Evolutionary conservation across 371 early-diverging fungal genomes (phyloP).

Genomic region (Sanchytrium tribonematis): DNA sequence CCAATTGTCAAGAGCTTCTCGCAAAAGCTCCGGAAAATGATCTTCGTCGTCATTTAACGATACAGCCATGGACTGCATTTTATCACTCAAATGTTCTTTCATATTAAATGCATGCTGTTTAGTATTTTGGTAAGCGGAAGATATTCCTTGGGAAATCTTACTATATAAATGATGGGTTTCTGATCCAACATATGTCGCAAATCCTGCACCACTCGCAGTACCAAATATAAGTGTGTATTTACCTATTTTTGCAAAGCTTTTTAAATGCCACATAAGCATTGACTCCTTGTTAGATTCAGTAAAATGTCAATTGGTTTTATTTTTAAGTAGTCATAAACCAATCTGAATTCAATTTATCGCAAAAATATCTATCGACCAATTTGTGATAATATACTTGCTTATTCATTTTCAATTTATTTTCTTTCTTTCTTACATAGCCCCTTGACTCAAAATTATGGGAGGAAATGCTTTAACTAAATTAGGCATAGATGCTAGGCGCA

Average conservation of each 20-base stretch:
- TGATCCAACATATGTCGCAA: background rate
- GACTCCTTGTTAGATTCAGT: too few relatives aligned
- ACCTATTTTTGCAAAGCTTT: background rate
- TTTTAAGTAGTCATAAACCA: too few relatives aligned
- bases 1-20: background rate
- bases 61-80: background rate
- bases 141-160: background rate
- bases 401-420: too few relatives aligned
- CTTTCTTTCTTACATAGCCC: too few relatives aligned
- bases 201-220: background rate
- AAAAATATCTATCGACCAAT: too few relatives aligned
- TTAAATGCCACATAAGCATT: background rate
- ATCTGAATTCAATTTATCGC: too few relatives aligned
- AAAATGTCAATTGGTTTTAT: too few relatives aligned
- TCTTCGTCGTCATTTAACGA: background rate
- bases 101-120: background rate
- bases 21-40: background rate
- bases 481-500: too few relatives aligned
- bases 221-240: background rate
- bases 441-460: too few relatives aligned
- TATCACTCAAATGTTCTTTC: background rate
- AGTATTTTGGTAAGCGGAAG: background rate
- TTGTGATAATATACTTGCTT: too few relatives aligned
- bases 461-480: too few relatives aligned
- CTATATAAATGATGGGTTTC: background rate